These are phyloP conservation scores for Hydnomerulius pinastri DNA, from an alignment of 768 basidiomycete species.

Conservation along the genomic window DNA sequence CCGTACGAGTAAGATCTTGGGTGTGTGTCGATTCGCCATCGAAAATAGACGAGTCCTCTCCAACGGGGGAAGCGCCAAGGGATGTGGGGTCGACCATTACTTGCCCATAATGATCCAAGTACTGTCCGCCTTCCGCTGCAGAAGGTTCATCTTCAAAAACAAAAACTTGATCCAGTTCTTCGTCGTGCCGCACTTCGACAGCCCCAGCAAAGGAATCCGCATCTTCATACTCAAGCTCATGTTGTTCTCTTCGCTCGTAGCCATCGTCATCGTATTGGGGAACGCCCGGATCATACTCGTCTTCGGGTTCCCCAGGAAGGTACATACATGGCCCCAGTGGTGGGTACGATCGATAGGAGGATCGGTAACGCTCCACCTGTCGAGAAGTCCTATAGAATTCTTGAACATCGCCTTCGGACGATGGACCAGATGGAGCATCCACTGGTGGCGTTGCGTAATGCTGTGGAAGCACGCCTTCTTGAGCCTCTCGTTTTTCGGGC, in stretches of 20 bases:
- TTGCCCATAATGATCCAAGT: neutral
- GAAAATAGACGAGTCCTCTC: neutral
- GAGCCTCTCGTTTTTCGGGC: too few relatives aligned
- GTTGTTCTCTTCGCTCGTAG: neutral
- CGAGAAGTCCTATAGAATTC: constrained; percentile 1
- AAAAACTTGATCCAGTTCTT: constrained; percentile 1
- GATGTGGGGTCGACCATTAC: neutral
- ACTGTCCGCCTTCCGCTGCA: neutral
- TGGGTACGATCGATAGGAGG: neutral
- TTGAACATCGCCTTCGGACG: neutral
- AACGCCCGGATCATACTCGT: neutral
- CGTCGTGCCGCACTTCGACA: neutral
- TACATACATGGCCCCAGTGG: neutral
- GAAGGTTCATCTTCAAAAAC: neutral
- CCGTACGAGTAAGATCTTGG: neutral
- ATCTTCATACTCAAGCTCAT: neutral
- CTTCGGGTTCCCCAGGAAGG: neutral
- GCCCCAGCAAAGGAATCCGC: neutral
- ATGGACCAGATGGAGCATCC: neutral
- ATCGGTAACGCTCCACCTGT: neutral
- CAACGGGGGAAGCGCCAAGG: too few relatives aligned
- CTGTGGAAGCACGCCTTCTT: too few relatives aligned
- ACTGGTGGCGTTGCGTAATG: neutral
- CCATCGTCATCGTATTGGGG: constrained; percentile 2
- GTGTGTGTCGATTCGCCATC: neutral